A percentile compares a stretch with the other conserved stretches of the same genome.
These are phyloP conservation scores for Haplographium delicatum DNA, from an alignment of 495 filamentous ascomycete genomes.

Conservation along the genomic window DNA sequence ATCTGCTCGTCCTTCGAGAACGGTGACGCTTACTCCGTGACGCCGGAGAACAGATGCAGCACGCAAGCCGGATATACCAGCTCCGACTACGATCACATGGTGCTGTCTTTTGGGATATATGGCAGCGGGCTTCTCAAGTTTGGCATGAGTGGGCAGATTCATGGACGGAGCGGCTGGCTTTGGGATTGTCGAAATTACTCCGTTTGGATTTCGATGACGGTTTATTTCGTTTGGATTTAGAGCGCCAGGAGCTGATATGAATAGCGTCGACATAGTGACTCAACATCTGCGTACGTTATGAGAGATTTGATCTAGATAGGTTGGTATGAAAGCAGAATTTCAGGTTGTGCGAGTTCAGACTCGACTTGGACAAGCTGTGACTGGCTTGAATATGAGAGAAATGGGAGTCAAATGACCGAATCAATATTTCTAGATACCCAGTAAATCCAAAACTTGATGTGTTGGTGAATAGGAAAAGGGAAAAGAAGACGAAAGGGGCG, in stretches of 20 bases:
- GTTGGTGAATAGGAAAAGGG: conserved; percentile 8
- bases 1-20: conserved; percentile 13
- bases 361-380: no score
- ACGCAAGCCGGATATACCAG: conserved; percentile 17
- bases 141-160: neutral
- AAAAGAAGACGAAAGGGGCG: neutral
- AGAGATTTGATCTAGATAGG: neutral
- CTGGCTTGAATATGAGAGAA: no score
- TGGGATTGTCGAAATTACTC: conserved; percentile 4
- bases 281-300: conserved; percentile 21
- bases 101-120: conserved; percentile 1
- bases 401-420: no score
- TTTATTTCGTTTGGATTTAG: conserved; percentile 20
- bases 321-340: neutral
- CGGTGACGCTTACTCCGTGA: conserved; percentile 15
- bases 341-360: conserved; percentile 3
- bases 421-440: no score
- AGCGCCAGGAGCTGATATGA: conserved; percentile 21
- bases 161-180: neutral
- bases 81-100: conserved; percentile 18
- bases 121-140: conserved; percentile 8
- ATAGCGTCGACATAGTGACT: conserved; percentile 23
- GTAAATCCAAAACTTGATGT: conserved; percentile 12
- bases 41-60: conserved; percentile 15
- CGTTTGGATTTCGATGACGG: conserved; percentile 11